Evolutionary conservation across 1,284 basidiomycete species (phyloP).

Genomic region (Agaricales sp.): DNA sequence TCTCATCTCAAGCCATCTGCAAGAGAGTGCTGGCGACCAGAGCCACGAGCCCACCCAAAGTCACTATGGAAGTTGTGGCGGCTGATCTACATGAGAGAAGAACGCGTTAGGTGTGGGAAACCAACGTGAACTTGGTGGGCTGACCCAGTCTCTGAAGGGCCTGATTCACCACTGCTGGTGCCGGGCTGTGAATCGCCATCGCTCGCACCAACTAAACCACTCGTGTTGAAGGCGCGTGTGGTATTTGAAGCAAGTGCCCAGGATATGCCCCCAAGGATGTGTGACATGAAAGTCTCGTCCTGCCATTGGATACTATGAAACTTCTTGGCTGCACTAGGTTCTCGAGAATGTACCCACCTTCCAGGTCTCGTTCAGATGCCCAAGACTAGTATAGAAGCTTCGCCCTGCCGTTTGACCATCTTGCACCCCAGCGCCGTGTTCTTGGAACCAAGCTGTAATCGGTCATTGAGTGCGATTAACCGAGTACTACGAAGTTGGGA

Average conservation of each 20-base stretch:
- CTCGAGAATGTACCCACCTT: conserved; percentile 25
- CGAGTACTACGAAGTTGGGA: neutral
- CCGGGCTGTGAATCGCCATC: no score
- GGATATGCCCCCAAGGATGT: conserved; percentile 63
- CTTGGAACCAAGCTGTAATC: conserved; percentile 72
- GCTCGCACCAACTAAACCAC: conserved; percentile 30
- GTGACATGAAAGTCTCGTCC: conserved; percentile 54
- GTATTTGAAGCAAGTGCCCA: conserved; percentile 62
- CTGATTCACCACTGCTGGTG: no score
- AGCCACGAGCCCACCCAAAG: no score
- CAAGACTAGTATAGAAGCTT: conserved; percentile 74
- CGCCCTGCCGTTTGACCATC: conserved; percentile 45
- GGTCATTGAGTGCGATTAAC: neutral
- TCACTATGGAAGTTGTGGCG: no score
- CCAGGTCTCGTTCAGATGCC: conserved; percentile 68
- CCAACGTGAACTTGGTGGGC: no score
- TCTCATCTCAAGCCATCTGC: no score
- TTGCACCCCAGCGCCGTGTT: conserved; percentile 48
- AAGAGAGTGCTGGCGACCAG: no score
- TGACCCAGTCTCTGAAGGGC: no score
- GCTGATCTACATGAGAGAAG: no score
- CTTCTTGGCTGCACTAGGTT: neutral
- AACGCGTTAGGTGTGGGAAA: no score
- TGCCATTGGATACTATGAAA: conserved; percentile 17
- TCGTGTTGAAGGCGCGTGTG: conserved; percentile 40